These are phyloP conservation scores for Boletus barrowsii DNA, from an alignment of 768 basidiomycete genomes.

Conservation along the genomic window DNA sequence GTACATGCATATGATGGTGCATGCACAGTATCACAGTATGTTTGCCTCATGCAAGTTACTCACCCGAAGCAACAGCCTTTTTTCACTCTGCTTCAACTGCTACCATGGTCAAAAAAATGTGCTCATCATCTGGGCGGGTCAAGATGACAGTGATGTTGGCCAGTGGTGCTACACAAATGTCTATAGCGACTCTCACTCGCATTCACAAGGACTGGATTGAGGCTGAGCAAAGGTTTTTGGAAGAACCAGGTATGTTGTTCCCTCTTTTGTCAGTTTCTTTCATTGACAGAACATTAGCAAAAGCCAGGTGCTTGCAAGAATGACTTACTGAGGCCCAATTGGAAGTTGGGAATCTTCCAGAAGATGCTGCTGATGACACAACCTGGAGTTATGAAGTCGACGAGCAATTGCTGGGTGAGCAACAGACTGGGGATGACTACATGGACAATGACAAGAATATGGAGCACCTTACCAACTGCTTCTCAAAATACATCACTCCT, in stretches of 20 bases:
- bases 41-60: too few species aligned
- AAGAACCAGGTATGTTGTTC: neutral
- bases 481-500: neutral
- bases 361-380: neutral
- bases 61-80: too few species aligned
- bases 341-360: neutral
- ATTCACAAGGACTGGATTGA: neutral
- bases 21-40: too few species aligned
- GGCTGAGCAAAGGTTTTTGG: neutral
- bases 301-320: neutral
- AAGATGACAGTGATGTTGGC: neutral
- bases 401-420: too few species aligned
- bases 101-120: too few species aligned
- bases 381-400: too few species aligned
- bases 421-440: too few species aligned
- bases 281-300: neutral
- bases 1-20: too few species aligned
- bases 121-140: neutral
- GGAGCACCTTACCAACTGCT: neutral
- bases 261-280: neutral
- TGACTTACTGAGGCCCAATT: neutral
- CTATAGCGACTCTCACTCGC: neutral
- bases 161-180: neutral
- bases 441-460: neutral
- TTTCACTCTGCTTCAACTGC: too few species aligned